A percentile compares a stretch with the other conserved stretches of the same genome.
Conservation (phyloP, 192 early-diverging fungal species). For the Entomortierella chlamydospora region DNA sequence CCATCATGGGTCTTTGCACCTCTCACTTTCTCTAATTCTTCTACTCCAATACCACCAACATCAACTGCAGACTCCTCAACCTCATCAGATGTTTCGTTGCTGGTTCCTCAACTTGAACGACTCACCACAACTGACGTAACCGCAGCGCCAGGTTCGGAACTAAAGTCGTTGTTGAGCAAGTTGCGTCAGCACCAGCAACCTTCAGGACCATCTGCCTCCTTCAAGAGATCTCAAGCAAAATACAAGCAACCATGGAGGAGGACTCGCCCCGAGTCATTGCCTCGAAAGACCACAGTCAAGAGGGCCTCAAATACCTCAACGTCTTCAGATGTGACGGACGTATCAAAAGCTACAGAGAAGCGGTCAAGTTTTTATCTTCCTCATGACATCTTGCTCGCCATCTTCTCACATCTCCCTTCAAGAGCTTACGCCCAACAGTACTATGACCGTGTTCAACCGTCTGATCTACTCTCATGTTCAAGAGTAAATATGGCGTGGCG, state of each 20-base stretch:
- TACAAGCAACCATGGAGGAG: slow-evolving; percentile 39
- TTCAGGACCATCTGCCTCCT: slow-evolving; percentile 2
- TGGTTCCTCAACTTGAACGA: slow-evolving; percentile 17
- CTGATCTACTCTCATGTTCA: slow-evolving; percentile 43
- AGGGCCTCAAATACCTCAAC: not conserved
- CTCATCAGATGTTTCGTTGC: not conserved
- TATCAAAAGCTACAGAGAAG: not conserved
- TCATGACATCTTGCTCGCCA: slow-evolving; percentile 49
- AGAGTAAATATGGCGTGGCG: slow-evolving; percentile 54
- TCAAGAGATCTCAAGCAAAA: slow-evolving; percentile 17
- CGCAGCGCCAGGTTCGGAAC: not conserved
- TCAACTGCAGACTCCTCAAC: not conserved
- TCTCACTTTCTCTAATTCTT: not conserved
- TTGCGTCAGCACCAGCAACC: slow-evolving; percentile 20
- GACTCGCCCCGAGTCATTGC: slow-evolving; percentile 17
- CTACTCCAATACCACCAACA: not conserved
- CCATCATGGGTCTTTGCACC: slow-evolving; percentile 33
- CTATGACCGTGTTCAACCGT: slow-evolving; percentile 40
- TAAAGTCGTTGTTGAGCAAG: too few relatives aligned
- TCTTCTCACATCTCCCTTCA: slow-evolving; percentile 37
- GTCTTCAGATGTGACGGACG: not conserved
- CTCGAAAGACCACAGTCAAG: not conserved
- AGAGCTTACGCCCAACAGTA: slow-evolving; percentile 49
- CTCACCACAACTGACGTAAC: slow-evolving; percentile 13
- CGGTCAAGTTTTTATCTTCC: slow-evolving; percentile 16